Percentiles rank a stretch among this genome's conserved stretches.
Evolutionary conservation across 2,329 filamentous ascomycete species (phyloP).

Genomic region (Colletotrichum sp.): DNA sequence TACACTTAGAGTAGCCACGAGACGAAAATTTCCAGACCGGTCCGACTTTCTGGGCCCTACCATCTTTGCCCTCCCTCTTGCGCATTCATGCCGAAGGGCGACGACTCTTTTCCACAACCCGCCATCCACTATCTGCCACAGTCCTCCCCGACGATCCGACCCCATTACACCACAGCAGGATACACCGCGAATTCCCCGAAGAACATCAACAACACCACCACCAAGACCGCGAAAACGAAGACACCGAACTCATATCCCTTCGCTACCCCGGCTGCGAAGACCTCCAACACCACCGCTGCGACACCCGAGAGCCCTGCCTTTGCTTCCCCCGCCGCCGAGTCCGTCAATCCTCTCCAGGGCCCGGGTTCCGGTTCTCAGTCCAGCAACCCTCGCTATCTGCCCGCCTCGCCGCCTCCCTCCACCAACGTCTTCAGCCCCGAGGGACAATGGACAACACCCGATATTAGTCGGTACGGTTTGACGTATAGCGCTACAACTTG

Average conservation of each 20-base stretch:
- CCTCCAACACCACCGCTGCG: neutral
- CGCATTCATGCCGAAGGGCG: slow-evolving; percentile 24
- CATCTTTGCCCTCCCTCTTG: neutral
- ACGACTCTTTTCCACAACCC: slow-evolving; percentile 18
- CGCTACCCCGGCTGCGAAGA: neutral
- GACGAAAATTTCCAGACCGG: slow-evolving; percentile 13
- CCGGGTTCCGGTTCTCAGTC: slow-evolving; percentile 23
- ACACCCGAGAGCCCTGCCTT: neutral
- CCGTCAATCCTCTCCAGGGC: slow-evolving; percentile 3
- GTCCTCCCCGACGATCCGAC: slow-evolving; percentile 3
- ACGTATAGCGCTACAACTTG: slow-evolving; percentile 25
- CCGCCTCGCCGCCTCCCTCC: slow-evolving; percentile 10
- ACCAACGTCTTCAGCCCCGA: neutral
- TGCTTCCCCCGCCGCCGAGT: neutral
- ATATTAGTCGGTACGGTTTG: slow-evolving; percentile 34
- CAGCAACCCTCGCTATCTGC: slow-evolving; percentile 9
- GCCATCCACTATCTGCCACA: slow-evolving; percentile 2
- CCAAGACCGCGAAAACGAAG: neutral
- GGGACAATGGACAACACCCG: slow-evolving; percentile 20
- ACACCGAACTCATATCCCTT: neutral
- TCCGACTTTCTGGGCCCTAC: slow-evolving; percentile 12
- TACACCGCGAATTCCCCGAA: neutral
- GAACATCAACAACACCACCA: neutral
- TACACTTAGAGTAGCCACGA: slow-evolving; percentile 5
- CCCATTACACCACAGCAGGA: neutral